Evolutionary conservation across 805 yeast species (phyloP).

Genomic region (Candida sakaeoensis): DNA sequence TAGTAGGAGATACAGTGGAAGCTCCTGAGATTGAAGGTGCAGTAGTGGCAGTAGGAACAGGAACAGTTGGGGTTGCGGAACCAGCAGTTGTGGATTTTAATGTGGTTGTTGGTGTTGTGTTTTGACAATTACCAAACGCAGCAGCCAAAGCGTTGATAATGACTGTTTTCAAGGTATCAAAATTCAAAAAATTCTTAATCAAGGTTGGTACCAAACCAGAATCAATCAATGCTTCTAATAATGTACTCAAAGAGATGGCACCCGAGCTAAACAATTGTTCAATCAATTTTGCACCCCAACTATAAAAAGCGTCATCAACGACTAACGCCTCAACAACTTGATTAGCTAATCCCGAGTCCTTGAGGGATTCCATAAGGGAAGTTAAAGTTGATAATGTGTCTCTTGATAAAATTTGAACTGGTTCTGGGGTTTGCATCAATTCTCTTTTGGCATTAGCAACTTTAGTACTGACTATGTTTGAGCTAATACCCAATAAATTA

Average conservation of each 20-base stretch:
- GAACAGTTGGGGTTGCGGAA: slow-evolving; percentile 12
- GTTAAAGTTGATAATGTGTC: slow-evolving; percentile 20
- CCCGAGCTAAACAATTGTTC: slow-evolving; percentile 24
- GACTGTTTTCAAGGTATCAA: slow-evolving; percentile 36
- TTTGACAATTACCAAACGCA: slow-evolving; percentile 35
- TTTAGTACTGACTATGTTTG: slow-evolving; percentile 15
- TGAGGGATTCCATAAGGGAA: slow-evolving; percentile 41
- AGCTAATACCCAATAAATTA: slow-evolving; percentile 19
- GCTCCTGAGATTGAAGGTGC: slow-evolving; percentile 5
- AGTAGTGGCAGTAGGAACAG: slow-evolving; percentile 6
- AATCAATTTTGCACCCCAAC: slow-evolving; percentile 37
- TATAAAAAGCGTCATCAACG: slow-evolving; percentile 33
- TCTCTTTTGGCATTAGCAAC: slow-evolving; percentile 14
- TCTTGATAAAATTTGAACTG: slow-evolving; percentile 10
- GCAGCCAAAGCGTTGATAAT: slow-evolving; percentile 42
- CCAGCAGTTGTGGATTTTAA: slow-evolving; percentile 12
- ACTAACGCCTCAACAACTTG: slow-evolving; percentile 36
- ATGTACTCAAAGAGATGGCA: slow-evolving; percentile 24
- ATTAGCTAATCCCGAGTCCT: slow-evolving; percentile 39
- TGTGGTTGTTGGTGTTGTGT: slow-evolving; percentile 22
- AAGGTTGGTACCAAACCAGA: slow-evolving; percentile 38
- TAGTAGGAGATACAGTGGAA: not conserved
- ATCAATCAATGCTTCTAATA: slow-evolving; percentile 26
- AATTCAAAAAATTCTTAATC: slow-evolving; percentile 35
- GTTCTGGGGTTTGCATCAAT: slow-evolving; percentile 3